Base-by-base conservation (phyloP, 2,329 filamentous ascomycete genomes). In the Paramyrothecium roridum region DNA sequence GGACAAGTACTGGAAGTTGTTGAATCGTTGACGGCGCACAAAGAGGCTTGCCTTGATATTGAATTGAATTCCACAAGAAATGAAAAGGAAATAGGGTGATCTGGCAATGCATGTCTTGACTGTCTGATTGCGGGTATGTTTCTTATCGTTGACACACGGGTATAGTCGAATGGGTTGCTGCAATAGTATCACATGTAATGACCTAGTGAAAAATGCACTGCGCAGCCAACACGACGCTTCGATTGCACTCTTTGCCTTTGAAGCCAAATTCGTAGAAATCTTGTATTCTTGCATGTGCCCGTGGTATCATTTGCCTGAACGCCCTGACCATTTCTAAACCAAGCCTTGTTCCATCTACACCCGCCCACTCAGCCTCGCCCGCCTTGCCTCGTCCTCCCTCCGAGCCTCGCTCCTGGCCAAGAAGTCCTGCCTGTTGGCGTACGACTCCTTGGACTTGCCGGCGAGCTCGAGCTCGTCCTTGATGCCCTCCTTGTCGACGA, bases 401-500 rank as follows among this genome's bases (percentile, higher is more conserved):
- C 80, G 79, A 43, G 80, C 79, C 67, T 88, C 85, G 61, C 86
- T 87, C 55, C 86, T 77, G 8, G 80, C 83, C 66, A 89, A 69
- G 67, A 89, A 89, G 57, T 86, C 84, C 69, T 88, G 80, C 50
- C 85, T 74, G 20, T 79, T 80, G 2, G 81, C 78, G 65, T 83
- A 89, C 21, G 84, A 86, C 58, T 80, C 79, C 72, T 88, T 89
- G 37, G 82, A 83, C 72, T 82, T 83, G 56, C 85, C 83, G 22
- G 86, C 85, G 49, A 86, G 75, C 69, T 81, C 80, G 56, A 89
- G 74, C 68, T 89, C 86, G 70, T 89, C 85, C 67, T 85, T 80
- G 71, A 89, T 86, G 10, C 86, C 86, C 69, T 88, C 86, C 68
- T 86, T 83, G 71, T 89, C 86, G 55, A 89, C 86, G 63, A 82